A percentile compares a stretch with the other conserved stretches of the same genome.
These are phyloP conservation scores for Hemisphaericaspora xylofermentans DNA, from an alignment of 1,139 yeast genomes.

Conservation along the genomic window DNA sequence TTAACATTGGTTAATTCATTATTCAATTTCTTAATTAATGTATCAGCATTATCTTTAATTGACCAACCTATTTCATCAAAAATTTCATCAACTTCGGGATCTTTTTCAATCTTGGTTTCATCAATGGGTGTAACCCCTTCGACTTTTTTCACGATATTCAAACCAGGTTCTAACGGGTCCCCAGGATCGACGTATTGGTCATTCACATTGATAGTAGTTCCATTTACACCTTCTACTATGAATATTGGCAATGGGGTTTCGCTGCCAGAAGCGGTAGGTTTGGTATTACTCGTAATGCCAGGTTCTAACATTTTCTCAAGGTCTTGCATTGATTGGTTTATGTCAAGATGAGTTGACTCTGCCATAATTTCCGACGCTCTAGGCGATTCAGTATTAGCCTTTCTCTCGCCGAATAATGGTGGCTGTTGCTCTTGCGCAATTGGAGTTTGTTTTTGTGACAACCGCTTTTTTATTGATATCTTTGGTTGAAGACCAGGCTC, in stretches of 20 bases:
- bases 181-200: slow-evolving; percentile 3
- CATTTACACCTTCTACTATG: slow-evolving; percentile 7
- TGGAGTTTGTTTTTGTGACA: slow-evolving; percentile 2
- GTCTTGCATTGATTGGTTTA: slow-evolving; percentile 40
- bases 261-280: background rate
- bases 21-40: slow-evolving; percentile 55
- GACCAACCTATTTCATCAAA: slow-evolving; percentile 78
- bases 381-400: slow-evolving; percentile 16
- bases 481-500: slow-evolving; percentile 7
- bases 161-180: slow-evolving; percentile 16
- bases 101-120: slow-evolving; percentile 28
- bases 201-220: background rate
- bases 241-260: background rate
- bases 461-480: background rate
- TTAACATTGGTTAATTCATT: slow-evolving; percentile 45
- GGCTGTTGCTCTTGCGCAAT: too few species aligned
- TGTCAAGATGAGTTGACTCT: slow-evolving; percentile 14
- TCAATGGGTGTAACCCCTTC: slow-evolving; percentile 8
- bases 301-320: slow-evolving; percentile 41
- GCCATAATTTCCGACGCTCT: slow-evolving; percentile 11
- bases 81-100: slow-evolving; percentile 59
- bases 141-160: slow-evolving; percentile 22
- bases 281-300: slow-evolving; percentile 9
- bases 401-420: slow-evolving; percentile 2
- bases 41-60: slow-evolving; percentile 58